A percentile compares a stretch with the other conserved stretches of the same genome.
Evolutionary conservation across 306 rosid species (phyloP).

Genomic region (Corylus heterophylla): DNA sequence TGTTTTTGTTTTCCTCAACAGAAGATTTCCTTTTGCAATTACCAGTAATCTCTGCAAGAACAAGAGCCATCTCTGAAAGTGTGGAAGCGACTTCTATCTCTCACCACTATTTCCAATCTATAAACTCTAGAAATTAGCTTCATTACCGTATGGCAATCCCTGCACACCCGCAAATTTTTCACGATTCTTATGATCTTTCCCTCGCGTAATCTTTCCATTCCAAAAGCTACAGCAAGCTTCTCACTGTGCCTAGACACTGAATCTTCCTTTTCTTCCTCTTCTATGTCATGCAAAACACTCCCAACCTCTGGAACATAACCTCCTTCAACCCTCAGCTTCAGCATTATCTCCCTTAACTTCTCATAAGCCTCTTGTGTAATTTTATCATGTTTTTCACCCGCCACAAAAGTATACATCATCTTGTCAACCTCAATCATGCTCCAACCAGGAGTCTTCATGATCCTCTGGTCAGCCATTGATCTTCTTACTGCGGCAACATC

Average conservation of each 20-base stretch:
- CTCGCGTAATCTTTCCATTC: slow-evolving; percentile 54
- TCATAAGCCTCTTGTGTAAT: slow-evolving; percentile 60
- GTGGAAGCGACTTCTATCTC: slow-evolving; percentile 92
- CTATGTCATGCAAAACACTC: slow-evolving; percentile 78
- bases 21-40: not conserved
- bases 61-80: slow-evolving; percentile 64
- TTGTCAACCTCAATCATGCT: slow-evolving; percentile 79
- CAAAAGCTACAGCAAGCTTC: slow-evolving; percentile 89
- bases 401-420: slow-evolving; percentile 66
- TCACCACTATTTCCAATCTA: slow-evolving; percentile 60
- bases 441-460: slow-evolving; percentile 75
- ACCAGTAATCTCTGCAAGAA: slow-evolving; percentile 86
- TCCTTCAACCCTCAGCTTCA: slow-evolving; percentile 54
- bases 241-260: slow-evolving; percentile 77
- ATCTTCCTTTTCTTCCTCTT: slow-evolving; percentile 79
- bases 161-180: slow-evolving; percentile 77
- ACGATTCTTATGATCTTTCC: slow-evolving; percentile 67
- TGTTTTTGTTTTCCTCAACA: not conserved
- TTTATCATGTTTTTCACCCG: slow-evolving; percentile 61
- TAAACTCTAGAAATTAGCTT: slow-evolving; percentile 73
- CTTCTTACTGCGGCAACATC: slow-evolving; percentile 69
- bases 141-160: slow-evolving; percentile 83
- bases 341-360: slow-evolving; percentile 67
- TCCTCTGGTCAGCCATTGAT: slow-evolving; percentile 57
- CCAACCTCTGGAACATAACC: slow-evolving; percentile 64